Base-by-base conservation (phyloP, 371 early-diverging fungal species). In the Dinochytrium kinnereticum region DNA sequence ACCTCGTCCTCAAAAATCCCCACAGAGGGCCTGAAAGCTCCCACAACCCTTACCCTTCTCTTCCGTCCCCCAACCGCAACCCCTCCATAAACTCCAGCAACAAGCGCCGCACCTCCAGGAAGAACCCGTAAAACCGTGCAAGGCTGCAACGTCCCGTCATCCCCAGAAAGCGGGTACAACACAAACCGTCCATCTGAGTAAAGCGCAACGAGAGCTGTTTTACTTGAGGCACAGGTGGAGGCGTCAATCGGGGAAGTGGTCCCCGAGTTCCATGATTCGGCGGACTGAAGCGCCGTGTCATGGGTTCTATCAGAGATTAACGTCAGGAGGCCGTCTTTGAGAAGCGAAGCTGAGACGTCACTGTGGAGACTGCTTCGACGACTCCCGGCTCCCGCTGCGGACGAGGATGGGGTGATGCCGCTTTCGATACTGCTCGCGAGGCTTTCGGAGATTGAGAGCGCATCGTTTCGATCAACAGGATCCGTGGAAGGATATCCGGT, bases 41-140 rank as follows among this genome's bases (percentile, higher is more conserved):
- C 49, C 30, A 61, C 66, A 38, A 66, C 44, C 66, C 38, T 26
- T 19, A 38, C 19, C 28, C 66, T 39, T 34, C 66, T 24, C 38
- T 19, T 66, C 40, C 36, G 21, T 10, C 5, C 17, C 7, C 36
- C 64, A 13, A 2, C 13, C 15, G 36, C 3, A 19, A n/a, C n/a
- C n/a, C 36, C 34, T 17, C 44, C 10, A 40, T 40, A 40, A 13
- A 15, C 2, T 53, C 66, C 66, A 28, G 66, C 66, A 5, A 66
- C 66, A 40, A 66, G 44, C 38, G 66, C n/a, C 66, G 66, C 66
- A 26, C 44, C 28, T n/a, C 66, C 66, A 38, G 38, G 26, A 10
- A 13, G 5, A 21, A 44, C 66, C 44, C 66, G 5, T 3, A 66
- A 19, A 38, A 44, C 66, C 7, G 21, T 13, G 26, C 57, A 55